Conservation (phyloP, 2,329 filamentous ascomycete genomes). For the Alternaria arbusti region DNA sequence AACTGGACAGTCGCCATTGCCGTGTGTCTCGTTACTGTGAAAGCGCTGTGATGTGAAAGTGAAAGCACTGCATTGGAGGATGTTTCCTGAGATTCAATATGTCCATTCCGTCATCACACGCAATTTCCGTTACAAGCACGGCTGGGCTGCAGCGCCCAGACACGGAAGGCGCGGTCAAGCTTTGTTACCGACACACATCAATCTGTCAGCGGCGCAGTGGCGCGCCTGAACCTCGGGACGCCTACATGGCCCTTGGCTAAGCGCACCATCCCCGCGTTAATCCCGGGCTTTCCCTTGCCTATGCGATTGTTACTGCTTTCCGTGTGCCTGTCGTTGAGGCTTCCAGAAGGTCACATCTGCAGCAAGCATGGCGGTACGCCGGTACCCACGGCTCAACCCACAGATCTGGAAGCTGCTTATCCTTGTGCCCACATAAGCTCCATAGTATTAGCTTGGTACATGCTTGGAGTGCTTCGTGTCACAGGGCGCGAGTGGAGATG, state of each 20-base stretch:
- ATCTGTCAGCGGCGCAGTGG: slow-evolving; percentile 2
- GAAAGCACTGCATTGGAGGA: background rate
- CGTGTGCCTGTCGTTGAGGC: background rate
- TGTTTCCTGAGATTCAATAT: background rate
- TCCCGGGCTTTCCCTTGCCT: slow-evolving; percentile 1
- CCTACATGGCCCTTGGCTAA: background rate
- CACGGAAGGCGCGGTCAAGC: slow-evolving; percentile 11
- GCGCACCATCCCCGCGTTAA: slow-evolving; percentile 10
- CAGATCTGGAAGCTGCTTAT: slow-evolving; percentile 4
- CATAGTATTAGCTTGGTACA: background rate
- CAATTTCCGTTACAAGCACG: background rate
- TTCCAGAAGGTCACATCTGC: slow-evolving; percentile 4
- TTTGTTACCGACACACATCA: background rate
- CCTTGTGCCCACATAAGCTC: slow-evolving; percentile 1
- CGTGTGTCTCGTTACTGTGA: background rate
- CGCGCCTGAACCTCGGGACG: background rate
- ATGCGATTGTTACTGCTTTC: background rate
- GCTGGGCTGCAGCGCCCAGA: slow-evolving; percentile 8
- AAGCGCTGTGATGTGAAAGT: background rate
- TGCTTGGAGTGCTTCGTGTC: background rate
- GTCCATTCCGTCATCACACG: background rate
- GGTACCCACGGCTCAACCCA: background rate
- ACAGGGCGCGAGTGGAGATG: slow-evolving; percentile 1
- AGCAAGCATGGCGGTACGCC: background rate
- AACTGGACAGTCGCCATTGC: background rate